Conservation (phyloP, 108 stramenopile genomes). For the Skeletonema costatum region DNA sequence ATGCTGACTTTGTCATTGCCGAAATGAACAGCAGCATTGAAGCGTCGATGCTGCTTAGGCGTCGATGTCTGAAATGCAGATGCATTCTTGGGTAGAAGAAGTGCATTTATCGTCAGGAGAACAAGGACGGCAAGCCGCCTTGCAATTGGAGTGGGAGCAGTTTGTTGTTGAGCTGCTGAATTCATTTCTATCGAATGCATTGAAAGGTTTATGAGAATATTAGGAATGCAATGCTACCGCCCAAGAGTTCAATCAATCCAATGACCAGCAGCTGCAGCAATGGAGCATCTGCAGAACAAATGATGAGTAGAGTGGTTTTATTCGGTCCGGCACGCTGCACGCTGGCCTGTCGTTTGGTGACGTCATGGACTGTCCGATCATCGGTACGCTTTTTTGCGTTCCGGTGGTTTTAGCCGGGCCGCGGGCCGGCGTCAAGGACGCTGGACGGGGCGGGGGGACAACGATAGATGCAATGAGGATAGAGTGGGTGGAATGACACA, state of each 20-base stretch:
- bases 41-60: neutral
- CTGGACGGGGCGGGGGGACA: too few species aligned
- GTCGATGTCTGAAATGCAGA: conserved; percentile 1
- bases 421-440: too few species aligned
- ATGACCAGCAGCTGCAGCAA: neutral
- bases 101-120: neutral
- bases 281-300: neutral
- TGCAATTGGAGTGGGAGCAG: neutral
- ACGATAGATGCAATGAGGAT: too few species aligned
- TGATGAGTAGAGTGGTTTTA: neutral
- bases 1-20: neutral
- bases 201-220: too few species aligned
- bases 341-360: too few species aligned
- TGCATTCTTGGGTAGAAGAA: neutral
- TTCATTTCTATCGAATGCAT: neutral
- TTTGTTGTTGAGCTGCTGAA: neutral
- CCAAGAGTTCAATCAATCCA: neutral
- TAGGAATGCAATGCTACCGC: too few species aligned
- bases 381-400: too few species aligned
- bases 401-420: too few species aligned
- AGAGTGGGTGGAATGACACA: too few species aligned
- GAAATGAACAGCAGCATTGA: neutral
- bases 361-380: too few species aligned
- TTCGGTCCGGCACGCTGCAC: too few species aligned
- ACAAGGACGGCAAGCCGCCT: neutral